Evolutionary conservation across 2,329 filamentous ascomycete species (phyloP).

Genomic region (Sarocladium kiliense): DNA sequence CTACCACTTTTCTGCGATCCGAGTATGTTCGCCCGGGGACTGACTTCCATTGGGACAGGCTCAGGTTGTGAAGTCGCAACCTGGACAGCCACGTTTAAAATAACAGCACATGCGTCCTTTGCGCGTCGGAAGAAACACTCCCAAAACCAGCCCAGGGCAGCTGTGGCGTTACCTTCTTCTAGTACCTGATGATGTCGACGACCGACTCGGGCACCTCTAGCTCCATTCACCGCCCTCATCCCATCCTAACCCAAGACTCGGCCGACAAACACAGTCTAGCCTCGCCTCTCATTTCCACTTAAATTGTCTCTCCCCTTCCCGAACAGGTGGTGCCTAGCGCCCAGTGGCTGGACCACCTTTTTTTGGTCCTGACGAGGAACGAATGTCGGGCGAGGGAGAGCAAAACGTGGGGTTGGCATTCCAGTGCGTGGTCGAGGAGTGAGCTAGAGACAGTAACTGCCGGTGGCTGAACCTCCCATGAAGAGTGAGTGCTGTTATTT

Average conservation of each 20-base stretch:
- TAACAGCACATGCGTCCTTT: too few relatives aligned
- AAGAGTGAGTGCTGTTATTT: neutral
- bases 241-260: neutral
- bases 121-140: too few relatives aligned
- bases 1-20: neutral
- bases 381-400: neutral
- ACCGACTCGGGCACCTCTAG: too few relatives aligned
- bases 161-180: too few relatives aligned
- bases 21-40: neutral
- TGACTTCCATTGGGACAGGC: too few relatives aligned
- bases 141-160: too few relatives aligned
- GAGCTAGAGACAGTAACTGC: neutral
- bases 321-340: neutral
- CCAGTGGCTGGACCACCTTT: neutral
- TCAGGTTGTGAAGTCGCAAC: too few relatives aligned
- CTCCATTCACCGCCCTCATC: too few relatives aligned
- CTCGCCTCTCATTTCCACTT: neutral
- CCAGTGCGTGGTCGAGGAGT: neutral
- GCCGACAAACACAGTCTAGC: neutral
- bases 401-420: conserved; percentile 6
- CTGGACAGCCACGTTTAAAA: too few relatives aligned
- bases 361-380: neutral
- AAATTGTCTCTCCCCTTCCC: neutral
- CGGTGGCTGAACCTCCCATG: neutral
- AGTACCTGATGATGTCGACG: too few relatives aligned